Evolutionary conservation across 1,139 yeast species (phyloP).

Genomic region (Kodamaea suecica): DNA sequence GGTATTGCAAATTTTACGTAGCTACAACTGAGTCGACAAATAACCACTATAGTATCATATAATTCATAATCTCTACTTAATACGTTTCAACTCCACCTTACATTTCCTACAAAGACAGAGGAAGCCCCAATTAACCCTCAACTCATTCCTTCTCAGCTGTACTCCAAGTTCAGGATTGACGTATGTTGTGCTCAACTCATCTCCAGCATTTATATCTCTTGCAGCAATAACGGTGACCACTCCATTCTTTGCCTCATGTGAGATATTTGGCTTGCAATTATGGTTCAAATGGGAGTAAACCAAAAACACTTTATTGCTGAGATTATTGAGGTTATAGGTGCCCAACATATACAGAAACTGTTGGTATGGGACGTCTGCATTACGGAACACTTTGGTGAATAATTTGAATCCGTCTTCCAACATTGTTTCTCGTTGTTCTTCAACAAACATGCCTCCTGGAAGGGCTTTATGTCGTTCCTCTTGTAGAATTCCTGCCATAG

Average conservation of each 20-base stretch:
- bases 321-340: slow-evolving; percentile 68
- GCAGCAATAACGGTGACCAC: slow-evolving; percentile 50
- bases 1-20: no score
- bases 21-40: no score
- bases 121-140: slow-evolving; percentile 83
- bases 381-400: slow-evolving; percentile 51
- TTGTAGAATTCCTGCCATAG: slow-evolving; percentile 73
- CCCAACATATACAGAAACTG: slow-evolving; percentile 65
- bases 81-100: slow-evolving; percentile 39
- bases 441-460: slow-evolving; percentile 34
- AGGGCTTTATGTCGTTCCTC: slow-evolving; percentile 56
- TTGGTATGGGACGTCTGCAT: slow-evolving; percentile 40
- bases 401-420: slow-evolving; percentile 58
- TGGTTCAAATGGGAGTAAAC: slow-evolving; percentile 74
- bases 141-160: slow-evolving; percentile 60
- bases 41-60: not conserved
- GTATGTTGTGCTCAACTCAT: slow-evolving; percentile 68
- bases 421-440: slow-evolving; percentile 56
- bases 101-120: slow-evolving; percentile 69
- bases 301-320: slow-evolving; percentile 60
- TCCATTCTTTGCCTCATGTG: slow-evolving; percentile 51
- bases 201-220: slow-evolving; percentile 57
- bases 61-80: not conserved
- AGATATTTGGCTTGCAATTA: slow-evolving; percentile 69
- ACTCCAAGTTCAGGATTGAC: slow-evolving; percentile 66